Percentiles rank a stretch among this genome's conserved stretches.
These are phyloP conservation scores for Acrasis kona DNA, from an alignment of 78 protist species.

Conservation along the genomic window DNA sequence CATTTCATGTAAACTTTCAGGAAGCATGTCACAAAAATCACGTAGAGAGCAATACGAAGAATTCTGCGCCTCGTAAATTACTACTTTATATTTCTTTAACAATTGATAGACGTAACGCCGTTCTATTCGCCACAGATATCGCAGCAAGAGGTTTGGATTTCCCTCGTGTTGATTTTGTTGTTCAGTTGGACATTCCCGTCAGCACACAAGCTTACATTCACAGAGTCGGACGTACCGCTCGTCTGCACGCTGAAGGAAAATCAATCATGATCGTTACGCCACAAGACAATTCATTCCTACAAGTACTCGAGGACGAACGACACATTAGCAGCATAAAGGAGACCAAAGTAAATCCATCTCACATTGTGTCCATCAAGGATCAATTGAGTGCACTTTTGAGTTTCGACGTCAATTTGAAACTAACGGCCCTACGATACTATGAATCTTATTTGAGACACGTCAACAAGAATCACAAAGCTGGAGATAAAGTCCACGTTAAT, in stretches of 20 bases:
- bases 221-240: constrained; percentile 4
- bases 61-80: no score
- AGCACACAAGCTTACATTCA: constrained; percentile 13
- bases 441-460: neutral
- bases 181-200: constrained; percentile 94
- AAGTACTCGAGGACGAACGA: neutral
- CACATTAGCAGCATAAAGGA: neutral
- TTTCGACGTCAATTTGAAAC: neutral
- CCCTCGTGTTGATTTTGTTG: constrained; percentile 92
- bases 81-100: neutral
- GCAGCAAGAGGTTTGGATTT: constrained; percentile 98
- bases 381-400: neutral
- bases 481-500: neutral
- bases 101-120: constrained; percentile 43
- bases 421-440: neutral
- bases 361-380: neutral
- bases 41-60: constrained; percentile 8
- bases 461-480: neutral
- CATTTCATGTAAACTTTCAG: neutral
- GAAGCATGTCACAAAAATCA: constrained; percentile 8
- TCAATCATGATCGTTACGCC: neutral
- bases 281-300: neutral
- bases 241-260: neutral
- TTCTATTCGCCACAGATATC: constrained; percentile 92
- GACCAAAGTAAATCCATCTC: neutral